phyloP scores from a whole-genome alignment of 208 protist species.

The Leishmania arabica region DNA sequence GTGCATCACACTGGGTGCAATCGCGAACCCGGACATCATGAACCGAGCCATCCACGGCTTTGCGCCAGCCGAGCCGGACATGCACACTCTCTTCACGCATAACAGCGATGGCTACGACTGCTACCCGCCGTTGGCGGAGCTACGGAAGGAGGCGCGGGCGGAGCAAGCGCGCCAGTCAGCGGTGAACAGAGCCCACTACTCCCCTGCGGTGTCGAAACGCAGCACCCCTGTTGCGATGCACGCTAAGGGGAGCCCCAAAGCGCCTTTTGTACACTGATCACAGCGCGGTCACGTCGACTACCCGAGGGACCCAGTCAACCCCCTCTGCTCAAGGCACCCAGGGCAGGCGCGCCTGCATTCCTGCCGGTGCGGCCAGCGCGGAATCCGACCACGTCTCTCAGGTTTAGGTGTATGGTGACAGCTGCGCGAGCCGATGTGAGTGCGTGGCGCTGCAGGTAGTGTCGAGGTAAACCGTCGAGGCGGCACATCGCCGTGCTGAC shows the following conservation, averaged over 20 bases:
- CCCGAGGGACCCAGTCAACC: neutral
- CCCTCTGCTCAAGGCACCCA: neutral
- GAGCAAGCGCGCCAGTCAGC: slow-evolving; percentile 2
- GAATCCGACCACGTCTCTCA: neutral
- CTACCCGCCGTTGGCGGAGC: neutral
- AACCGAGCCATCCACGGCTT: slow-evolving; percentile 22
- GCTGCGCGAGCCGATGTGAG: neutral
- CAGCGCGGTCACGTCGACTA: neutral
- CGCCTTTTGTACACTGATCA: neutral
- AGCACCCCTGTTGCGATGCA: neutral
- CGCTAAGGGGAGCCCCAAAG: neutral
- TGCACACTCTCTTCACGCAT: slow-evolving; percentile 18
- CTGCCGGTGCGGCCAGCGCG: neutral
- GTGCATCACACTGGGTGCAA: slow-evolving; percentile 33
- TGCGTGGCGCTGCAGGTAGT: neutral
- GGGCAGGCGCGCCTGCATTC: neutral
- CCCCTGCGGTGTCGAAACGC: neutral
- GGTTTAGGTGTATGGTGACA: slow-evolving; percentile 1
- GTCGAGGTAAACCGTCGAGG: neutral
- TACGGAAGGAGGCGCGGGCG: slow-evolving; percentile 1
- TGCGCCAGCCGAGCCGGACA: slow-evolving; percentile 12
- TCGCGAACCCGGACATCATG: slow-evolving; percentile 66
- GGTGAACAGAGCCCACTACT: neutral
- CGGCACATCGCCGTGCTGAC: too few relatives aligned
- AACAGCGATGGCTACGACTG: slow-evolving; percentile 23